These are phyloP conservation scores for Lepidium africanum DNA, from an alignment of 345 rosid species.

Conservation along the genomic window DNA sequence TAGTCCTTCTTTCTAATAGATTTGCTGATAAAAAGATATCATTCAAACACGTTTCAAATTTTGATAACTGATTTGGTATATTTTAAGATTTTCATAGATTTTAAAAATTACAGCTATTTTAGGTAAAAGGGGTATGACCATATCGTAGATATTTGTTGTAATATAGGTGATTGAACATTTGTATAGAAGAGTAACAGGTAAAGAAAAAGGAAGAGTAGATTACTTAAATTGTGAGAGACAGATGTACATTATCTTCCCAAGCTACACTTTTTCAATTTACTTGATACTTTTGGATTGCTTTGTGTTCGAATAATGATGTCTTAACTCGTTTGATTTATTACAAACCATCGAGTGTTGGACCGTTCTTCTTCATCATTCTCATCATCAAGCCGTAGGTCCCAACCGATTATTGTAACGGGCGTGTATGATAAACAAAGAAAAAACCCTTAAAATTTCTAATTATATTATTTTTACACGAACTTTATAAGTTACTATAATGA, in stretches of 20 bases:
- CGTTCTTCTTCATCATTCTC: conserved; percentile 1
- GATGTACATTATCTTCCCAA: not conserved
- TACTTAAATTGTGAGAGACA: not conserved
- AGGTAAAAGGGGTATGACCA: no score
- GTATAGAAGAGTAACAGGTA: not conserved
- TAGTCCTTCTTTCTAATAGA: no score
- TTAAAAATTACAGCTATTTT: no score
- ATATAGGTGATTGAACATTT: not conserved
- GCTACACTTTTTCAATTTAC: not conserved
- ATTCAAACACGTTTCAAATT: no score
- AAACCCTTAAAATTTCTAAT: no score
- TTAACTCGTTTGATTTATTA: conserved; percentile 3
- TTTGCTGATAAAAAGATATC: no score
- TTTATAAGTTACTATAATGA: no score
- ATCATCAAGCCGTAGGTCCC: conserved; percentile 19
- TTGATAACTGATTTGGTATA: no score
- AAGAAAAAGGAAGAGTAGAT: not conserved
- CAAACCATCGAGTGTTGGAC: not conserved
- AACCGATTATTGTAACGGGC: not conserved
- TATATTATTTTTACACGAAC: no score
- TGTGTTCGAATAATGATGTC: conserved; percentile 2
- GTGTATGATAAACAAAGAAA: not conserved
- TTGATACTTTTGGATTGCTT: not conserved
- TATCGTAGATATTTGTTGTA: not conserved
- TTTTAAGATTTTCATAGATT: no score